Evolutionary conservation across 2,329 filamentous ascomycete species (phyloP), one percentile per base, ranked within the genome.

Genomic region (Microdochium trichocladiopsis): DNA sequence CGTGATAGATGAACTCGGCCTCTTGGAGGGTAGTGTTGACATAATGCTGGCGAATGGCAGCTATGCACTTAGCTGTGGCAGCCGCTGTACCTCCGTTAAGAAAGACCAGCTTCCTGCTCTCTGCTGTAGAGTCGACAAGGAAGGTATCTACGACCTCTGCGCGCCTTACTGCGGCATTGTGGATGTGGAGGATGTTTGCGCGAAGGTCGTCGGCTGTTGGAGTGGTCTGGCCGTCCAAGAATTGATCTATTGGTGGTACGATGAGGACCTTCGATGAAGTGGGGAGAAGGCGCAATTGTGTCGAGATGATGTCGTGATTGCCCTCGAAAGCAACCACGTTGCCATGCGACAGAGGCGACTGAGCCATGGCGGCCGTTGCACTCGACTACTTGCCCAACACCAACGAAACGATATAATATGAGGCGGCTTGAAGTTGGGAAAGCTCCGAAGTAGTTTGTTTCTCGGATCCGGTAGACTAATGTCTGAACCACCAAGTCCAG

Each of bases 241-340:
- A 82, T 31, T 70, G 68, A 53, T 76, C 66, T n/a, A 82, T 56
- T 28, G 67, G 65, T 0, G 82, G 81, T 2, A 86, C 67, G 33
- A 84, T 72, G 23, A 84, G 64, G 36, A 86, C 76, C 52, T 83
- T 77, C 0, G 77, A 66, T 1, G 80, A 85, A 3, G 72, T 73
- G 9, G 83, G 83, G 11, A 86, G 73, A 2, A 86, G 72, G 48
- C 76, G 76, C 37, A 86, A 67, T 58, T 86, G 83, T 3, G 79
- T 83, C 23, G 77, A 75, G 25, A 86, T 71, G 25, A 72, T 68
- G 47, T 83, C 76, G 23, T 66, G 59, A 28, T 79, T 72, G 5
- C 83, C 83, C 60, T 86, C 83, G 52, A 86, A 75, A 55, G 82
- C 80, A 50, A 86, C 72, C 51, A 86, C 66, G 60, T 73, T 78